Conservation (phyloP, 371 early-diverging fungal species). For the Cokeromyces recurvatus region DNA sequence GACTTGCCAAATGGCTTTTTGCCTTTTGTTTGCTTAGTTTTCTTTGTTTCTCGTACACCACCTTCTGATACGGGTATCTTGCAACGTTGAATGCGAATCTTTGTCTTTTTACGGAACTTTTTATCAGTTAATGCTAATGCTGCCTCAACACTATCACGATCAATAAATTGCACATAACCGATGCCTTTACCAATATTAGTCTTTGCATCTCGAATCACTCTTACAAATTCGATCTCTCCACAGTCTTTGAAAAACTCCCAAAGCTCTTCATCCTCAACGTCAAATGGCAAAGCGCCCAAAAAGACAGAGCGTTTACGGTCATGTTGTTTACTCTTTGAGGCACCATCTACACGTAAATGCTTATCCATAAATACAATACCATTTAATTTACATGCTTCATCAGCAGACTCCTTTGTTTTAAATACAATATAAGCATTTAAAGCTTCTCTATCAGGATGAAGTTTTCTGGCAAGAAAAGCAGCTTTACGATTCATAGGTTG, state of each 20-base stretch:
- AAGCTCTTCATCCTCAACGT: slow-evolving; percentile 80
- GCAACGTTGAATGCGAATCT: slow-evolving; percentile 61
- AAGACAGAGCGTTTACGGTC: slow-evolving; percentile 86
- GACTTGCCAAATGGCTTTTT: slow-evolving; percentile 10
- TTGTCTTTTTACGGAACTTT: slow-evolving; percentile 54
- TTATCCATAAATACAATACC: slow-evolving; percentile 79
- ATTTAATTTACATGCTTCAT: slow-evolving; percentile 66
- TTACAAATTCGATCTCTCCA: slow-evolving; percentile 81
- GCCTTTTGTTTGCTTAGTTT: slow-evolving; percentile 12
- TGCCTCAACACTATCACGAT: slow-evolving; percentile 65
- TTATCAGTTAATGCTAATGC: slow-evolving; percentile 79
- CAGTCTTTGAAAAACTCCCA: slow-evolving; percentile 81
- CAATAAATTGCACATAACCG: slow-evolving; percentile 80
- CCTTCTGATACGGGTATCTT: slow-evolving; percentile 46
- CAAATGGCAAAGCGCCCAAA: slow-evolving; percentile 88
- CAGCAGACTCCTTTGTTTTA: slow-evolving; percentile 52
- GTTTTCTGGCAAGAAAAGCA: slow-evolving; percentile 71
- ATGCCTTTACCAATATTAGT: slow-evolving; percentile 96
- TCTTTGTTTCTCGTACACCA: slow-evolving; percentile 24
- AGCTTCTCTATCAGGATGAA: slow-evolving; percentile 77
- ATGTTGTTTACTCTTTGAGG: slow-evolving; percentile 50
- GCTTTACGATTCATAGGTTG: slow-evolving; percentile 65
- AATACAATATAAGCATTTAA: slow-evolving; percentile 90
- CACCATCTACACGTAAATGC: slow-evolving; percentile 87
- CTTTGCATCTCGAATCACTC: slow-evolving; percentile 80